Evolutionary conservation across 352 stramenopile genomes (phyloP).

Genomic region (Pythium biforme): DNA sequence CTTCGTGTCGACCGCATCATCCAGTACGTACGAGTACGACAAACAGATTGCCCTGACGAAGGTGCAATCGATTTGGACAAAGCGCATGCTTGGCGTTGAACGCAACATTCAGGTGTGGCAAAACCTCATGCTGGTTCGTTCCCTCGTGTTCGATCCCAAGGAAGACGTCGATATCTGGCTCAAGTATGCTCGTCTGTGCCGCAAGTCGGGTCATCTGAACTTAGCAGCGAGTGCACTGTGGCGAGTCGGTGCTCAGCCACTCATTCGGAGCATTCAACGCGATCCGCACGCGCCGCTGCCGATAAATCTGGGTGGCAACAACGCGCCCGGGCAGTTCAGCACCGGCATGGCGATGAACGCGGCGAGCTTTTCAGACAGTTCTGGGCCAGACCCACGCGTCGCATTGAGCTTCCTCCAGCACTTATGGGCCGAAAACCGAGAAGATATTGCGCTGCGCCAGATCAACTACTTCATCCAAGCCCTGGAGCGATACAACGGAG

Average conservation of each 20-base stretch:
- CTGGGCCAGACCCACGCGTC: constrained; percentile 68
- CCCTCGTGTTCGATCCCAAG: constrained; percentile 85
- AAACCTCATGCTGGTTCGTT: constrained; percentile 94
- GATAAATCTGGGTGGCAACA: constrained; percentile 65
- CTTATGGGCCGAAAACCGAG: constrained; percentile 78
- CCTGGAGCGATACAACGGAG: constrained; percentile 64
- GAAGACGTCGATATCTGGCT: constrained; percentile 94
- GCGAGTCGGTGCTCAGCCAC: constrained; percentile 75
- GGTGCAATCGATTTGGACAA: constrained; percentile 81
- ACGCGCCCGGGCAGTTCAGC: constrained; percentile 19
- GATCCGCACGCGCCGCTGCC: constrained; percentile 64
- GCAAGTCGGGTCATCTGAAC: constrained; percentile 89
- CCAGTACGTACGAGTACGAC: constrained; percentile 68
- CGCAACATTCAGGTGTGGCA: constrained; percentile 93
- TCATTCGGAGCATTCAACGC: constrained; percentile 75
- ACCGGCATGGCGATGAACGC: constrained; percentile 10
- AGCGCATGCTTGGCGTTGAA: constrained; percentile 93
- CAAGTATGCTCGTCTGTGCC: constrained; percentile 91
- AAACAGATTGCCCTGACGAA: constrained; percentile 72
- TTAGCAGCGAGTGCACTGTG: constrained; percentile 80
- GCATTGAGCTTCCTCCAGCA: constrained; percentile 82
- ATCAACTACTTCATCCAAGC: constrained; percentile 85
- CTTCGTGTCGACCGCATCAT: constrained; percentile 73
- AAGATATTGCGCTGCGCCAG: constrained; percentile 80
- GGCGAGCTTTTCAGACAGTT: constrained; percentile 61